These are phyloP conservation scores for Dothistroma pini DNA, from an alignment of 2,329 filamentous ascomycete genomes.

Conservation along the genomic window DNA sequence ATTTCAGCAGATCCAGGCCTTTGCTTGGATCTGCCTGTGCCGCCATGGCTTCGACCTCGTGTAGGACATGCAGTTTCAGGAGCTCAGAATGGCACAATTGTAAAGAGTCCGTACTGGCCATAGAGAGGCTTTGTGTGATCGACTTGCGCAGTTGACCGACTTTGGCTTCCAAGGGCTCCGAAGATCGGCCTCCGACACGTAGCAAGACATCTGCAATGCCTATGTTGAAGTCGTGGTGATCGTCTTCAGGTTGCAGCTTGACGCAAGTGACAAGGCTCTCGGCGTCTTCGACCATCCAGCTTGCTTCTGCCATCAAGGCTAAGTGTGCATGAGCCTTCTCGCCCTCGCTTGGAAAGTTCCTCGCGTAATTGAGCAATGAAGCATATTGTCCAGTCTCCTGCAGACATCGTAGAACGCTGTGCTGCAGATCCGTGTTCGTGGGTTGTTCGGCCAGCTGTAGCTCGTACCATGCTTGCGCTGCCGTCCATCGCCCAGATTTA, in stretches of 20 bases:
- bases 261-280: slow-evolving; percentile 64
- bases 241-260: slow-evolving; percentile 22
- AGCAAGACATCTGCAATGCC: slow-evolving; percentile 67
- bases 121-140: slow-evolving; percentile 70
- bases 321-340: slow-evolving; percentile 39
- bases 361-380: slow-evolving; percentile 73
- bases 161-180: slow-evolving; percentile 51
- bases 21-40: slow-evolving; percentile 28
- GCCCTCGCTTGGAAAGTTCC: slow-evolving; percentile 56
- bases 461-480: slow-evolving; percentile 97
- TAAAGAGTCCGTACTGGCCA: slow-evolving; percentile 73
- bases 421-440: slow-evolving; percentile 70
- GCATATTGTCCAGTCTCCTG: slow-evolving; percentile 89
- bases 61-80: slow-evolving; percentile 79
- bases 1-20: slow-evolving; percentile 12
- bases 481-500: slow-evolving; percentile 89
- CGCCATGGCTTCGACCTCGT: slow-evolving; percentile 78
- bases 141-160: slow-evolving; percentile 65
- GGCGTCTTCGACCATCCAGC: slow-evolving; percentile 87
- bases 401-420: slow-evolving; percentile 80
- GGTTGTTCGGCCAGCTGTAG: slow-evolving; percentile 79
- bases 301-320: slow-evolving; percentile 83
- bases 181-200: slow-evolving; percentile 51
- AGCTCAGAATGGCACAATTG: slow-evolving; percentile 81
- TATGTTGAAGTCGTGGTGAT: slow-evolving; percentile 70